These are phyloP conservation scores for Tulasnella sp. DNA, from an alignment of 768 basidiomycete genomes.

Conservation along the genomic window DNA sequence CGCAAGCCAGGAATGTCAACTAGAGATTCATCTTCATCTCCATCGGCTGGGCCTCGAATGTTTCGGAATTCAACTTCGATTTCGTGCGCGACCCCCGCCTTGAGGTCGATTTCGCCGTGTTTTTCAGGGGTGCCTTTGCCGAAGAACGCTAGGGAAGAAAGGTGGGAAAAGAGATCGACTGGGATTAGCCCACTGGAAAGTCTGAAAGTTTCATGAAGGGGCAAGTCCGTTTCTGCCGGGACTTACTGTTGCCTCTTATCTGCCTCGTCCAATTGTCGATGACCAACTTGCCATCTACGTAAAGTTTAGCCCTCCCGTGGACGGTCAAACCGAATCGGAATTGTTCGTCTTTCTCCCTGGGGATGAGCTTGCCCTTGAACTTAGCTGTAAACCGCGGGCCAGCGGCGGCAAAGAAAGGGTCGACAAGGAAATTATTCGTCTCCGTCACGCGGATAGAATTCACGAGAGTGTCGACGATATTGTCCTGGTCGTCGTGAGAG, in stretches of 20 bases:
- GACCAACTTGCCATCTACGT: conserved; percentile 42
- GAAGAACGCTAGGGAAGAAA: conserved; percentile 46
- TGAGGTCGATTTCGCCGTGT: conserved; percentile 48
- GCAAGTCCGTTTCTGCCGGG: no score
- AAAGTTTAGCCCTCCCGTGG: conserved; percentile 51
- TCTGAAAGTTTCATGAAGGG: background rate
- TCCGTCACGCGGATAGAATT: conserved; percentile 50
- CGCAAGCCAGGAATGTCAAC: conserved; percentile 28
- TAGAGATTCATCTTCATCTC: conserved; percentile 8
- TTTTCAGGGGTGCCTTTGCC: conserved; percentile 61
- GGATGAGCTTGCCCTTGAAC: conserved; percentile 49
- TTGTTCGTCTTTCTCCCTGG: conserved; percentile 35
- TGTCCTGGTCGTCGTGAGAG: conserved; percentile 50
- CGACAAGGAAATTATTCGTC: conserved; percentile 52
- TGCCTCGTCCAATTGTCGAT: conserved; percentile 80
- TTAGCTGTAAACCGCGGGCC: conserved; percentile 53
- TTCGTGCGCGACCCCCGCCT: conserved; percentile 47
- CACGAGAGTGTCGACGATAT: conserved; percentile 44
- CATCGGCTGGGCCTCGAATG: conserved; percentile 43
- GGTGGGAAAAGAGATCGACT: conserved; percentile 51
- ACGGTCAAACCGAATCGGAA: conserved; percentile 39
- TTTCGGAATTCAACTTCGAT: conserved; percentile 63
- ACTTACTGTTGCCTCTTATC: conserved; percentile 52
- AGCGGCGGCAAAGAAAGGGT: conserved; percentile 56
- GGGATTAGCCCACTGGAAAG: background rate